A percentile compares a stretch with the other conserved stretches of the same genome.
Evolutionary conservation across 2,329 filamentous ascomycete genomes (phyloP).

Genomic region (Diaporthe sp.): DNA sequence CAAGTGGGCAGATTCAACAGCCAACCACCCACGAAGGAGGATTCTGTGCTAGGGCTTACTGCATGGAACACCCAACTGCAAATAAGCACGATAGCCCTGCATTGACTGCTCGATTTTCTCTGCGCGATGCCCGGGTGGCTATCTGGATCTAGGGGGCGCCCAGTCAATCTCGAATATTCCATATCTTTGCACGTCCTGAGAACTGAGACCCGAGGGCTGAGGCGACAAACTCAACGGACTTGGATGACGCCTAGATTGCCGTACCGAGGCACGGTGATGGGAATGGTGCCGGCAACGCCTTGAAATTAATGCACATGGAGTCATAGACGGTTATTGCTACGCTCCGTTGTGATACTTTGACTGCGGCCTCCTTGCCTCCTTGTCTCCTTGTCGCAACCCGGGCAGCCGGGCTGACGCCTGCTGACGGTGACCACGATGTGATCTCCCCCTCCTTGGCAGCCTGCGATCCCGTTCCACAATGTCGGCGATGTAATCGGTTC

Average conservation of each 20-base stretch:
- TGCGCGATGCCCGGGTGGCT: not conserved
- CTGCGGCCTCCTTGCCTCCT: not conserved
- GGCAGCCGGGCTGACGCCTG: not conserved
- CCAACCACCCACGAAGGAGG: not conserved
- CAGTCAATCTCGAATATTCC: conserved; percentile 17
- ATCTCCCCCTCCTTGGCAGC: not conserved
- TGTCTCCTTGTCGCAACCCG: not conserved
- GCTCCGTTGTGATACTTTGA: not conserved
- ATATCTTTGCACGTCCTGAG: not conserved
- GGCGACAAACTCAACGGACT: not conserved
- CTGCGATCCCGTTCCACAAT: conserved; percentile 1
- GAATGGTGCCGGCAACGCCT: not conserved
- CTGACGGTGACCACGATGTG: conserved; percentile 6
- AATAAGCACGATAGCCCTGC: conserved; percentile 12
- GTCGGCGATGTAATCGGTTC: conserved; percentile 23
- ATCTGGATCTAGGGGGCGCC: not conserved
- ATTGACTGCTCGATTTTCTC: not conserved
- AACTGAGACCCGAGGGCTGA: conserved; percentile 2
- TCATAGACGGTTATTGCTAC: conserved; percentile 3
- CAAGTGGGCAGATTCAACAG: not conserved
- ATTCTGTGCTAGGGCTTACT: conserved; percentile 19
- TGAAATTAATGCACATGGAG: not conserved
- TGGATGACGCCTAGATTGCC: conserved; percentile 24
- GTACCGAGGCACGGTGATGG: not conserved
- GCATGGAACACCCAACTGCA: conserved; percentile 2